Conservation (phyloP, 78 protist species). For the Cavenderia fasciculata region DNA sequence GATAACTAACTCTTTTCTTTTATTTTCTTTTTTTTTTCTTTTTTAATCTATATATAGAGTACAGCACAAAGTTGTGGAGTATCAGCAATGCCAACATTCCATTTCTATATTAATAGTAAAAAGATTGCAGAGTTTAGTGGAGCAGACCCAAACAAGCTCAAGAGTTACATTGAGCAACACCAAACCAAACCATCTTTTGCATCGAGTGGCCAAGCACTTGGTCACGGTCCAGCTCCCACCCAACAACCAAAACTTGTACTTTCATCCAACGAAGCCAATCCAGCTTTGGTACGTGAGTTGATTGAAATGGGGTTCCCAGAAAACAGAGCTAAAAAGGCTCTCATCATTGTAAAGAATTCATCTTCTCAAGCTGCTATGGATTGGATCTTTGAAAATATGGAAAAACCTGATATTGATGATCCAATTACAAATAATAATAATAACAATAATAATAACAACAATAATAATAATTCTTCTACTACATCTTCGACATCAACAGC, state of each 20-base stretch:
- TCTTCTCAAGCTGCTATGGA: constrained; percentile 57
- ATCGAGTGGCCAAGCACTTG: constrained; percentile 33
- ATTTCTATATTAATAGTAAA: constrained; percentile 32
- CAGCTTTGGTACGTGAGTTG: constrained; percentile 43
- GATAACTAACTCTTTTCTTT: neutral
- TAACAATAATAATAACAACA: constrained; percentile 1
- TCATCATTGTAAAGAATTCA: constrained; percentile 17
- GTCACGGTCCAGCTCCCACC: constrained; percentile 13
- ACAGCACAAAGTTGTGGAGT: constrained; percentile 67
- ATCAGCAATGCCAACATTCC: constrained; percentile 87
- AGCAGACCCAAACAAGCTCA: constrained; percentile 60
- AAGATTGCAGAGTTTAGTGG: constrained; percentile 67
- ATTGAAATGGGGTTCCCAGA: constrained; percentile 79
- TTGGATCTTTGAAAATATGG: constrained; percentile 73
- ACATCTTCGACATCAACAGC: neutral
- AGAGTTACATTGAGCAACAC: constrained; percentile 13
- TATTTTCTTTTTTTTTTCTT: neutral
- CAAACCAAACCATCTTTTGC: neutral
- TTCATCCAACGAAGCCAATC: constrained; percentile 18
- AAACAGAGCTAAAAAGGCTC: constrained; percentile 64
- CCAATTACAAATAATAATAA: constrained; percentile 3
- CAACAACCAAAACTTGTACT: neutral
- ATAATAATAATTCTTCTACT: neutral
- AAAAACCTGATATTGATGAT: constrained; percentile 51
- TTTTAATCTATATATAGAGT: too few species aligned